A percentile compares a stretch with the other conserved stretches of the same genome.
Evolutionary conservation across 768 basidiomycete genomes (phyloP).

Genomic region (Sistotremastrum suecicum): DNA sequence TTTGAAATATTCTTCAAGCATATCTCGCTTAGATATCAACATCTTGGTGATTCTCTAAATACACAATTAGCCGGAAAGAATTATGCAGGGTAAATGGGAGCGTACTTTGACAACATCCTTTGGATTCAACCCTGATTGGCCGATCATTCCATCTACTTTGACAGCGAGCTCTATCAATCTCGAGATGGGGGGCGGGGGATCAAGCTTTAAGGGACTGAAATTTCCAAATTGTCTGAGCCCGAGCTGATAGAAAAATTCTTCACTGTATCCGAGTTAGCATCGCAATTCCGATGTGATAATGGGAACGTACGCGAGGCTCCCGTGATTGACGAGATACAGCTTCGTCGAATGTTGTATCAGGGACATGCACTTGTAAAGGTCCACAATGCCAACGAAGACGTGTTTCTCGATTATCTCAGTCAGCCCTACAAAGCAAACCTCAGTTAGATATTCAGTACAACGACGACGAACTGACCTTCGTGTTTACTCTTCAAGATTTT

Average conservation of each 20-base stretch:
- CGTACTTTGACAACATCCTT: conserved; percentile 59
- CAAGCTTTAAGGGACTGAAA: conserved; percentile 58
- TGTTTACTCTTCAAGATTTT: conserved; percentile 48
- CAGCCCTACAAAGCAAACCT: conserved; percentile 37
- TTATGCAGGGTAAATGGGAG: no score
- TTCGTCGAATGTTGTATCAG: conserved; percentile 81
- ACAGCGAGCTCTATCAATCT: conserved; percentile 69
- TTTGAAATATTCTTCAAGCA: conserved; percentile 89
- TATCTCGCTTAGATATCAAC: conserved; percentile 49
- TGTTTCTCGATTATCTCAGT: conserved; percentile 76
- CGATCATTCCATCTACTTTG: conserved; percentile 42
- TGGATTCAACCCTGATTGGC: conserved; percentile 38
- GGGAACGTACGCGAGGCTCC: conserved; percentile 57
- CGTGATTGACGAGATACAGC: conserved; percentile 82
- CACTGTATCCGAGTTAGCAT: conserved; percentile 28
- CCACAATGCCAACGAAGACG: conserved; percentile 86
- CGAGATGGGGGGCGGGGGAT: conserved; percentile 65
- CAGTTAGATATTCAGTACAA: no score
- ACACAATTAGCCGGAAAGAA: neutral
- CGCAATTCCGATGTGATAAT: neutral
- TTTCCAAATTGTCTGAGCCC: conserved; percentile 85
- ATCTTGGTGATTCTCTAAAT: conserved; percentile 49
- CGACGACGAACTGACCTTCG: conserved; percentile 34
- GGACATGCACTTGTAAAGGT: conserved; percentile 56
- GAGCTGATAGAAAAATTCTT: conserved; percentile 92